phyloP scores from a whole-genome alignment of 106 monocot species.

The Platanthera zijinensis region DNA sequence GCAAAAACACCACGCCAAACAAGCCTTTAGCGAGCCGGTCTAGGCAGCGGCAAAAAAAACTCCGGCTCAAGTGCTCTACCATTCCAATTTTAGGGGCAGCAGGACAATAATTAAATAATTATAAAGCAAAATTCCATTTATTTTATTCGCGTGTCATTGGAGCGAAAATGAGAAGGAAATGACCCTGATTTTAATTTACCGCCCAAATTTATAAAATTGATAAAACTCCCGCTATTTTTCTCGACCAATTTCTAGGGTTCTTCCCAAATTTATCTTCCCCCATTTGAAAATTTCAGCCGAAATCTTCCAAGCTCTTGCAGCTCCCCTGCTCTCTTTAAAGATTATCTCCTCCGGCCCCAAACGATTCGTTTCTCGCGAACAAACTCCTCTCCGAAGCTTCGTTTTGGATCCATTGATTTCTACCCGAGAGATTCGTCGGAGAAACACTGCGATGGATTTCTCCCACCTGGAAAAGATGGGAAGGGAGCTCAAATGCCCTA shows the following conservation, averaged over 20 bases:
- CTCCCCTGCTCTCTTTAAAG: neutral
- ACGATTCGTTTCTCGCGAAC: neutral
- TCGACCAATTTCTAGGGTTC: neutral
- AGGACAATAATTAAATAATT: no score
- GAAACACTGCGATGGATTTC: slow-evolving; percentile 45
- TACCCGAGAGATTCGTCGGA: neutral
- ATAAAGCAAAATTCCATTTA: no score
- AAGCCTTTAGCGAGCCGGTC: no score
- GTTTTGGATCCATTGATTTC: neutral
- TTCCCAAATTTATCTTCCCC: neutral
- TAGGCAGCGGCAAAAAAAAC: no score
- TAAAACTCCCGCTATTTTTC: slow-evolving; percentile 2
- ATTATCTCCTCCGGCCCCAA: neutral
- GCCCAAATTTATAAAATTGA: neutral
- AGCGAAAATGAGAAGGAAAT: no score
- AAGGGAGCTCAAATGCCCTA: slow-evolving; percentile 93
- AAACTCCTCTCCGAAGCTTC: neutral
- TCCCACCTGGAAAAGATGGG: slow-evolving; percentile 82
- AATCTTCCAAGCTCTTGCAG: neutral
- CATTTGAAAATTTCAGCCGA: neutral
- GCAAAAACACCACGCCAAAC: no score
- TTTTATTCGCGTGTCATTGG: no score
- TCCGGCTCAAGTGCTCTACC: no score
- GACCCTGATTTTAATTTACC: neutral
- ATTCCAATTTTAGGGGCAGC: no score